Evolutionary conservation across 495 filamentous ascomycete genomes (phyloP).

Genomic region (Penicillium robsamsonii): DNA sequence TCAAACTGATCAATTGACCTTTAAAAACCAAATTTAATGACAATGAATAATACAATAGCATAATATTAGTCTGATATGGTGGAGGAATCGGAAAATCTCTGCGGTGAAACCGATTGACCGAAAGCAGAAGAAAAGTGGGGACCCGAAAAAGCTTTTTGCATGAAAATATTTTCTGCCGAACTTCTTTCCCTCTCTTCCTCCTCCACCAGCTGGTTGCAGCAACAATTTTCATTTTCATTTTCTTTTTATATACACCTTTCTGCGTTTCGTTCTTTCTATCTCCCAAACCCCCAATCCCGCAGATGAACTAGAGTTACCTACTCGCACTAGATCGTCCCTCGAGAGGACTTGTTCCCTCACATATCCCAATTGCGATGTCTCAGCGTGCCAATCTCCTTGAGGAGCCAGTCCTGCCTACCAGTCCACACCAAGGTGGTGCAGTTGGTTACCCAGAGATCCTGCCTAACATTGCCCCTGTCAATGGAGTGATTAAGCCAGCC

Average conservation of each 20-base stretch:
- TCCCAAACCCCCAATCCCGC: constrained; percentile 29
- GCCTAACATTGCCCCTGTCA: constrained; percentile 34
- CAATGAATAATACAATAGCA: background rate
- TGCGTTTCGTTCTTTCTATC: background rate
- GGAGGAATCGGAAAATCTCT: constrained; percentile 8
- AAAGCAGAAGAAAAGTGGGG: constrained; percentile 10
- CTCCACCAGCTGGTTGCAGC: constrained; percentile 14
- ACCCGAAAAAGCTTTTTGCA: constrained; percentile 1
- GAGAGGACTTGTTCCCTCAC: constrained; percentile 46
- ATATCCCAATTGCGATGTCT: constrained; percentile 32
- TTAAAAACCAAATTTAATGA: background rate
- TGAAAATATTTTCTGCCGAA: constrained; percentile 16
- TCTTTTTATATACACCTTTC: constrained; percentile 1
- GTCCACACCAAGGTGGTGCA: constrained; percentile 36
- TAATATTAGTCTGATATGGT: background rate
- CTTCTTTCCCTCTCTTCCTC: constrained; percentile 7
- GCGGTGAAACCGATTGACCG: constrained; percentile 10
- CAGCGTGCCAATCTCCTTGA: constrained; percentile 30
- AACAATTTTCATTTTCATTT: background rate
- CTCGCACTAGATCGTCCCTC: constrained; percentile 39
- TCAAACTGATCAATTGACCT: no score
- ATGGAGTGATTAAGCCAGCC: constrained; percentile 51
- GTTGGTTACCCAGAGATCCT: constrained; percentile 38
- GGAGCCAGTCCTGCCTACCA: constrained; percentile 35
- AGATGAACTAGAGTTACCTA: constrained; percentile 46